Evolutionary conservation across 495 filamentous ascomycete species (phyloP), one percentile per base, ranked within the genome.

Genomic region (Daldinia vernicosa): DNA sequence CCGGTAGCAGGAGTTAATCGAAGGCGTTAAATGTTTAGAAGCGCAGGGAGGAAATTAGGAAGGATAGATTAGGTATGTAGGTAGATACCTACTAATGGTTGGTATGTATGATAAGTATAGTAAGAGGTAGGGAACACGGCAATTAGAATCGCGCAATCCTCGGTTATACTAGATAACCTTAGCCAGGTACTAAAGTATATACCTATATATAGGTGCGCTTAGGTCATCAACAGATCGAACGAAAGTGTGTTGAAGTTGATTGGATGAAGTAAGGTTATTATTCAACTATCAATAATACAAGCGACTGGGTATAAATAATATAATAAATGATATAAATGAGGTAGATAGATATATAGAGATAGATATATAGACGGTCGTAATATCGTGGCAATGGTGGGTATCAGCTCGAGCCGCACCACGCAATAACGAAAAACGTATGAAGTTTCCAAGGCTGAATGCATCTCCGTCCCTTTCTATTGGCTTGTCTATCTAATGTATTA

Each of bases 371-470:
- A 17, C 24, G 8, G 47, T 40, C 27, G 15, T 43, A 24, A 27
- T 66, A 27, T 58, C 26, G 65, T 67, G 55, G 39, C 35, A 68
- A 52, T 27, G 22, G 28, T 33, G 19, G 43, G 51, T 62, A 55
- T 51, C 58, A 62, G n/a, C 56, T 60, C 64, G 50, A 67, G 57
- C 64, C 47, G 64, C 64, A 67, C 50, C 64, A 67, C 50, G 24
- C 50, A 53, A 30, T 26, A 54, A 35, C 19, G 54, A 9, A 40
- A 40, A 40, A 27, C 43, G 33, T 26, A 57, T 24, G 53, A 30
- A 60, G 28, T 43, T 39, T 61, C 53, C 30, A 62, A 68, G 66
- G 66, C 66, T 62, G 59, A 63, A 53, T 30, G 27, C 50, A 53
- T 53, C 24, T 50, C 43, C 47, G 55, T 67, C 26, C 19, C 27